Evolutionary conservation across 495 filamentous ascomycete species (phyloP).

Genomic region (Aspergillus conjunctus): DNA sequence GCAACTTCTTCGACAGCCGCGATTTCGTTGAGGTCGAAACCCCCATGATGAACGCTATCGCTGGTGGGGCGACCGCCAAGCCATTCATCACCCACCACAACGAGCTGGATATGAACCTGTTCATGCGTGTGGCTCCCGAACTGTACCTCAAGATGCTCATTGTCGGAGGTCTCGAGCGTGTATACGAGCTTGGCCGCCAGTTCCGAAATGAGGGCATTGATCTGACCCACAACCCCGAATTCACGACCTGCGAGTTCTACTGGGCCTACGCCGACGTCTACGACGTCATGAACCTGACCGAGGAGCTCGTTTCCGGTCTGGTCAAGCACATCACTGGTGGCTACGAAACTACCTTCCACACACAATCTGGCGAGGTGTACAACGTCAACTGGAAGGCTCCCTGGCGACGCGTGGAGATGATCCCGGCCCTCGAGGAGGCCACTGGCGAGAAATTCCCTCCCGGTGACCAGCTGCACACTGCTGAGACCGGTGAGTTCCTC

Average conservation of each 20-base stretch:
- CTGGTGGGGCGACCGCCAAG: slow-evolving; percentile 93
- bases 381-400: slow-evolving; percentile 94
- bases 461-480: slow-evolving; percentile 83
- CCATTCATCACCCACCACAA: slow-evolving; percentile 96
- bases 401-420: slow-evolving; percentile 96
- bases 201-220: slow-evolving; percentile 97
- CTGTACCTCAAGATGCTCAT: slow-evolving; percentile 95
- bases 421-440: slow-evolving; percentile 85
- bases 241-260: slow-evolving; percentile 98
- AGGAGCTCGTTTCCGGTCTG: slow-evolving; percentile 90
- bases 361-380: slow-evolving; percentile 79
- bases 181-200: slow-evolving; percentile 89
- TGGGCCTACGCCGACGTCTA: slow-evolving; percentile 91
- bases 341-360: slow-evolving; percentile 80
- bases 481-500: slow-evolving; percentile 85
- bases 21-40: slow-evolving; percentile 97
- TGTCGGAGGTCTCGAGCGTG: slow-evolving; percentile 87
- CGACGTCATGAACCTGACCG: slow-evolving; percentile 90
- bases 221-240: slow-evolving; percentile 97
- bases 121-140: slow-evolving; percentile 93
- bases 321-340: slow-evolving; percentile 87
- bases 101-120: slow-evolving; percentile 88
- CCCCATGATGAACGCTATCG: slow-evolving; percentile 95
- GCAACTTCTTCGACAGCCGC: slow-evolving; percentile 78
- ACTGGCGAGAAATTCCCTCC: slow-evolving; percentile 93